Evolutionary conservation across 73 alveolate genomes (phyloP).

Genomic region (Paramecium octaurelia): DNA sequence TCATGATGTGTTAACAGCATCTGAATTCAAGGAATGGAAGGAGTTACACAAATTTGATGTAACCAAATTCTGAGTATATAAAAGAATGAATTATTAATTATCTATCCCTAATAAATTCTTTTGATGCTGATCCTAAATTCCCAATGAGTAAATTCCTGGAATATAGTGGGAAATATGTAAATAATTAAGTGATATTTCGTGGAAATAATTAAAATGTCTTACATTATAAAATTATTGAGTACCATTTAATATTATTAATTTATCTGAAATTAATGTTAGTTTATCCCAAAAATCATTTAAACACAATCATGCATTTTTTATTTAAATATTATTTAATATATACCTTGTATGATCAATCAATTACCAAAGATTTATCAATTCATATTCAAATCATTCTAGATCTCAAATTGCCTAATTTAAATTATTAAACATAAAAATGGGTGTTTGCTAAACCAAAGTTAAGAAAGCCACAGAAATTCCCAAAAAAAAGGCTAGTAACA

Average conservation of each 20-base stretch:
- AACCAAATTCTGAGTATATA: background rate
- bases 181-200: too few species aligned
- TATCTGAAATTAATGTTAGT: background rate
- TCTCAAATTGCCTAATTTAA: background rate
- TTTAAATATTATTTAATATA: too few species aligned
- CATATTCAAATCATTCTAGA: background rate
- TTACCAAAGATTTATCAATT: background rate
- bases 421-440: background rate
- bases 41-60: background rate
- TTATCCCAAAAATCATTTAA: background rate
- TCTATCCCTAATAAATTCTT: background rate
- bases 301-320: background rate
- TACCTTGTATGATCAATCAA: background rate
- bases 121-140: too few species aligned
- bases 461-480: background rate
- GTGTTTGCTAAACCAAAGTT: background rate
- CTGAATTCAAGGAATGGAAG: slow-evolving; percentile 3
- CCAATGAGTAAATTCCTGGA: too few species aligned
- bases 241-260: too few species aligned
- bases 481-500: background rate
- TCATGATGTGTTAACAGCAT: background rate
- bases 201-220: background rate
- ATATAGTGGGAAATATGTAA: too few species aligned
- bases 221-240: background rate
- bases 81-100: background rate